These are phyloP conservation scores for Claviceps cyperi DNA, from an alignment of 2,329 filamentous ascomycete species.

Conservation along the genomic window DNA sequence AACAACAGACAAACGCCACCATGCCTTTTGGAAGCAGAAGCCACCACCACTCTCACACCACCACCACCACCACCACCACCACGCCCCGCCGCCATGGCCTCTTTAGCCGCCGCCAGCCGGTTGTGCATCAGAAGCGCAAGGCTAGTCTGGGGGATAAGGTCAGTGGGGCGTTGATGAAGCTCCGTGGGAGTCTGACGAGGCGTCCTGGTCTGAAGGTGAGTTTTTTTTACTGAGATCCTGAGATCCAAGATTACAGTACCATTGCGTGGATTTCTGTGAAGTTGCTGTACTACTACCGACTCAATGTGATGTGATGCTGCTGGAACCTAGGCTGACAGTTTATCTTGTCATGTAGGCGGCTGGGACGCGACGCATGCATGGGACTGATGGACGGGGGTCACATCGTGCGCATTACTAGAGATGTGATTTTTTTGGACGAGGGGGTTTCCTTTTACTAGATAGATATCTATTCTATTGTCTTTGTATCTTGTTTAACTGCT, in stretches of 20 bases:
- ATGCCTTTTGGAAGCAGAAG: slow-evolving; percentile 13
- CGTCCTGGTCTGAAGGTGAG: slow-evolving; percentile 56
- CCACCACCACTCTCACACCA: slow-evolving; percentile 15
- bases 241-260: neutral
- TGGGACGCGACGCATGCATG: slow-evolving; percentile 58
- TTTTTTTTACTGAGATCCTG: neutral
- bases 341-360: slow-evolving; percentile 42
- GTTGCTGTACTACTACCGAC: too few relatives aligned
- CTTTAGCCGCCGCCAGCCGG: slow-evolving; percentile 26
- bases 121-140: slow-evolving; percentile 50
- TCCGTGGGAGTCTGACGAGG: slow-evolving; percentile 55
- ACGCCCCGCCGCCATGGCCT: slow-evolving; percentile 25
- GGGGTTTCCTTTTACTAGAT: too few relatives aligned
- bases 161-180: slow-evolving; percentile 57
- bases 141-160: slow-evolving; percentile 63
- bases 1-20: neutral
- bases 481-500: too few relatives aligned
- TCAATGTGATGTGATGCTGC: too few relatives aligned
- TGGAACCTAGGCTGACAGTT: too few relatives aligned
- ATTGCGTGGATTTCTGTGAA: too few relatives aligned
- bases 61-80: slow-evolving; percentile 25
- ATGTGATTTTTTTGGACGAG: neutral
- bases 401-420: slow-evolving; percentile 16
- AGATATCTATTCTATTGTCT: too few relatives aligned
- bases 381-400: slow-evolving; percentile 54